Percentiles rank a stretch among this genome's conserved stretches.
These are phyloP conservation scores for Parafenestella ontariensis DNA, from an alignment of 2,329 filamentous ascomycete genomes.

Conservation along the genomic window DNA sequence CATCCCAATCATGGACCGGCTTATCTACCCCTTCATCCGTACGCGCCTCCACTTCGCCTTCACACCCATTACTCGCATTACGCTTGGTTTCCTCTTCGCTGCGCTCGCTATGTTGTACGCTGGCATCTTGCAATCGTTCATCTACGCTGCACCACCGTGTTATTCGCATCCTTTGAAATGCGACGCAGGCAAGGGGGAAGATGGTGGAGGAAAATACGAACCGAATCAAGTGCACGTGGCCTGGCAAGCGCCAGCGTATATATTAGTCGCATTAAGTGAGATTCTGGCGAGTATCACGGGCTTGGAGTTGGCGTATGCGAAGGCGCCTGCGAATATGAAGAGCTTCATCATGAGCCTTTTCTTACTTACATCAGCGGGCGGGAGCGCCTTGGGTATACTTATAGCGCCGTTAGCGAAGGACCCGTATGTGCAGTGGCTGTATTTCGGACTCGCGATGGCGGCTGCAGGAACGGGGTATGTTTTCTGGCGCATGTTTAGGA, in stretches of 20 bases:
- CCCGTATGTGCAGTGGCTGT: conserved; percentile 72
- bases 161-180: conserved; percentile 54
- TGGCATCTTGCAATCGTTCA: conserved; percentile 63
- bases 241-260: conserved; percentile 55
- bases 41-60: conserved; percentile 50
- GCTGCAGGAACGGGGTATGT: conserved; percentile 58
- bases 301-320: conserved; percentile 57
- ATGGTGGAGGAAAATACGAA: conserved; percentile 30
- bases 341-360: conserved; percentile 63
- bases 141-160: conserved; percentile 62
- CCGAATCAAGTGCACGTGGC: conserved; percentile 56
- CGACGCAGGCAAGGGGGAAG: conserved; percentile 39
- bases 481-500: conserved; percentile 61
- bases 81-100: conserved; percentile 61
- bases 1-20: conserved; percentile 54
- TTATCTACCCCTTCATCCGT: conserved; percentile 56
- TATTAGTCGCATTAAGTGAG: conserved; percentile 55
- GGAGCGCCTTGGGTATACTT: conserved; percentile 66
- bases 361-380: conserved; percentile 66
- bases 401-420: conserved; percentile 67
- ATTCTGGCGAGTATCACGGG: conserved; percentile 58
- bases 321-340: conserved; percentile 57
- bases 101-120: conserved; percentile 63
- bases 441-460: conserved; percentile 62
- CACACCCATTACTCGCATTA: conserved; percentile 60